Evolutionary conservation across 352 stramenopile genomes (phyloP).

Genomic region (Elongisporangium anandrum): DNA sequence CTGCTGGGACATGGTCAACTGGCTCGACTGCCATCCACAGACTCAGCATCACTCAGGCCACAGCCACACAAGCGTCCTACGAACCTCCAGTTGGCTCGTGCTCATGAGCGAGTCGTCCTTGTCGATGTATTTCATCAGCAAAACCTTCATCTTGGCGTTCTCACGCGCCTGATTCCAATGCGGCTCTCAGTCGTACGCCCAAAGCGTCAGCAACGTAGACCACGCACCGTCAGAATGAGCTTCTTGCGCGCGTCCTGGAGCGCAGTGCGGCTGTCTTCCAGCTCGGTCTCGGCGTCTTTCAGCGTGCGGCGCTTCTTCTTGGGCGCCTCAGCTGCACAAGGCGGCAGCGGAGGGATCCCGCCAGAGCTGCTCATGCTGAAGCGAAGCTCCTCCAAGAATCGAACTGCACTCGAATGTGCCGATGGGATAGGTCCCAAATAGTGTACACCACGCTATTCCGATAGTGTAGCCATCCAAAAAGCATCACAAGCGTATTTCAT

Average conservation of each 20-base stretch:
- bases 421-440: background rate
- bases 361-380: background rate
- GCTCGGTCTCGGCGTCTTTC: slow-evolving; percentile 59
- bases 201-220: too few species aligned
- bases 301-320: slow-evolving; percentile 71
- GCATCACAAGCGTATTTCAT: too few species aligned
- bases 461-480: background rate
- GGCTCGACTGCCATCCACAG: slow-evolving; percentile 14
- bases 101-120: slow-evolving; percentile 77
- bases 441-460: background rate
- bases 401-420: background rate
- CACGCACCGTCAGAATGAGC: slow-evolving; percentile 54
- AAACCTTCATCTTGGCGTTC: slow-evolving; percentile 84
- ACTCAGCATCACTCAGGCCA: background rate
- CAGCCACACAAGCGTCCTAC: slow-evolving; percentile 11
- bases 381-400: background rate
- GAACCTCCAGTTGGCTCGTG: slow-evolving; percentile 68
- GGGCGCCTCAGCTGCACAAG: slow-evolving; percentile 16
- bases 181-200: background rate
- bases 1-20: slow-evolving; percentile 14
- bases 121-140: slow-evolving; percentile 86
- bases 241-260: slow-evolving; percentile 58
- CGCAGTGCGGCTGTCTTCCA: slow-evolving; percentile 35
- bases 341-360: background rate
- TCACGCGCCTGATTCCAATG: slow-evolving; percentile 44